Conservation (phyloP, 106 monocot species). For the Acorus calamus region DNA sequence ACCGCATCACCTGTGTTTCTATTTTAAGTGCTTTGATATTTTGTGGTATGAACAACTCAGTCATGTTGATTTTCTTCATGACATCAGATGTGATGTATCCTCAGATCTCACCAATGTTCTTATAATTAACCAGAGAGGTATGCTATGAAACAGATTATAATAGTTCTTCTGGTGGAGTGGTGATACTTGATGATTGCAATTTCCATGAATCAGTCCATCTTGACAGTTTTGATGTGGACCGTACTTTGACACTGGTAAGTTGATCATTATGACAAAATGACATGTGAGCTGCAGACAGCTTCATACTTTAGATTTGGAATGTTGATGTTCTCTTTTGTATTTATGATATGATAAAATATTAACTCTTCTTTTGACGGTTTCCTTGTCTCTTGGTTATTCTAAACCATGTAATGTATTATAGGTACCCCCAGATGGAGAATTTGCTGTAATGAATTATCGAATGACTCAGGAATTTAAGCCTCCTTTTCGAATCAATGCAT, state of each 20-base stretch:
- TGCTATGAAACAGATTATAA: conserved; percentile 43
- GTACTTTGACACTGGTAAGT: conserved; percentile 76
- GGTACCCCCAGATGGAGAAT: conserved; percentile 97
- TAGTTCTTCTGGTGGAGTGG: conserved; percentile 81
- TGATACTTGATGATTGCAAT: conserved; percentile 95
- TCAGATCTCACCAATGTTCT: too few species aligned
- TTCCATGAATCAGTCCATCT: conserved; percentile 95
- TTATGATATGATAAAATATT: not conserved
- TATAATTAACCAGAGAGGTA: too few species aligned
- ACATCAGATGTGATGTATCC: too few species aligned
- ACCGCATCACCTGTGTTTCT: too few species aligned
- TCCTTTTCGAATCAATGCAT: conserved; percentile 84
- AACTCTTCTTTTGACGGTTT: too few species aligned
- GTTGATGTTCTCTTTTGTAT: not conserved
- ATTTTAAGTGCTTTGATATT: too few species aligned
- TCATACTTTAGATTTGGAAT: not conserved
- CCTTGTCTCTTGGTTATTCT: too few species aligned
- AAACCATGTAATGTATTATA: conserved; percentile 11
- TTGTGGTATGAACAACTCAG: too few species aligned
- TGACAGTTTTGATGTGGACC: conserved; percentile 84
- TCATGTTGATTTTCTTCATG: too few species aligned
- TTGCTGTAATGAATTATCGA: conserved; percentile 95
- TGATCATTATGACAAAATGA: not conserved
- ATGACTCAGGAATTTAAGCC: conserved; percentile 99
- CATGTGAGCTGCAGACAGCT: too few species aligned